Percentiles rank a stretch among this genome's conserved stretches.
phyloP scores from a whole-genome alignment of 805 yeast genomes.

The Cyberlindnera maritima region DNA sequence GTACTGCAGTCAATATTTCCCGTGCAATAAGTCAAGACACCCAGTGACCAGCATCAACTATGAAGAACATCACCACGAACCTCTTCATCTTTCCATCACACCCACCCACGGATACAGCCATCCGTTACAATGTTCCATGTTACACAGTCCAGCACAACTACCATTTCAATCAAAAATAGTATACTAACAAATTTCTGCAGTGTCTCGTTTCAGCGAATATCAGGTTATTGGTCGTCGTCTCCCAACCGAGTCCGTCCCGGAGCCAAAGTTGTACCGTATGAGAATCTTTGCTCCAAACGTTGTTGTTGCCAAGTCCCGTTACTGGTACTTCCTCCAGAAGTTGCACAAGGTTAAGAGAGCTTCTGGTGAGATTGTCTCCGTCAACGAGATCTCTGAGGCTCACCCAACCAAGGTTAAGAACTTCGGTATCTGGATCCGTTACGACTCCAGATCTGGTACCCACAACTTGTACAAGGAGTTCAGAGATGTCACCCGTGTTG shows the following conservation, averaged over 20 bases:
- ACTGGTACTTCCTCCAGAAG: constrained; percentile 99
- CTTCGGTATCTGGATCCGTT: constrained; percentile 99
- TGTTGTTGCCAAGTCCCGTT: constrained; percentile 99
- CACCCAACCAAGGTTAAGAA: constrained; percentile 99
- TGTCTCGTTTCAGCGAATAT: constrained; percentile 98
- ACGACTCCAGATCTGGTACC: constrained; percentile 99
- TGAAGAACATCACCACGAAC: too few species aligned
- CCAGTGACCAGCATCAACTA: too few species aligned
- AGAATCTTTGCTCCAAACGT: constrained; percentile 99
- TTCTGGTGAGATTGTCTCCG: constrained; percentile 97
- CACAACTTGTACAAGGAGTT: constrained; percentile 99
- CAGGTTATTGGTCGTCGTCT: constrained; percentile 99
- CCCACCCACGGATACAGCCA: too few species aligned
- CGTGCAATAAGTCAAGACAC: too few species aligned
- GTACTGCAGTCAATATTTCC: too few species aligned
- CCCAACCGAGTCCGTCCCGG: constrained; percentile 98
- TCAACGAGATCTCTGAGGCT: constrained; percentile 88
- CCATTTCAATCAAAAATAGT: not conserved
- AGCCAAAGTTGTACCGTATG: constrained; percentile 99
- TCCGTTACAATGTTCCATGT: not conserved
- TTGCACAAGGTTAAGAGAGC: constrained; percentile 99
- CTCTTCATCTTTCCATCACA: too few species aligned
- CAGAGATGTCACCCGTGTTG: constrained; percentile 99
- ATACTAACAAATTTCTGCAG: constrained; percentile 32
- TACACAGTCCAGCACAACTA: not conserved